Evolutionary conservation across 2,329 filamentous ascomycete genomes (phyloP).

Genomic region (Diaporthe citrichinensis): DNA sequence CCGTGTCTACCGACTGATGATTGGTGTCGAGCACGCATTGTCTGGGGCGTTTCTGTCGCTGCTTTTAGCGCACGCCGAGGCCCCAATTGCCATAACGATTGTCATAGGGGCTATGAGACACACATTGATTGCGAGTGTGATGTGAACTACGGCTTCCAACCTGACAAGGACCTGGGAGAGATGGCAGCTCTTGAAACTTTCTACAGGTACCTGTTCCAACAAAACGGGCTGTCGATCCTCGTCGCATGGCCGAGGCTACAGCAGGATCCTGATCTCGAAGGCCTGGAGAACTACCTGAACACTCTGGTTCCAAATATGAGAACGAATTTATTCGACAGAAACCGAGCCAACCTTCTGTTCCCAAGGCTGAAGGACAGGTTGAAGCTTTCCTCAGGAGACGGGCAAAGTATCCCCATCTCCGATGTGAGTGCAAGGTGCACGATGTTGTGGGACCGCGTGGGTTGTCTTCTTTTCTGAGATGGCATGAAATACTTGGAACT

Average conservation of each 20-base stretch:
- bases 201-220: not conserved
- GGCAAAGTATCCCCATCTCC: not conserved
- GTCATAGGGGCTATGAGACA: not conserved
- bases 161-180: not conserved
- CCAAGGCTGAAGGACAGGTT: not conserved
- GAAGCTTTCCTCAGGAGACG: not conserved
- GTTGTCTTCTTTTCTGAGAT: not conserved
- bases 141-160: not conserved
- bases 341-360: not conserved
- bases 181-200: not conserved
- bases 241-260: not conserved
- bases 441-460: not conserved
- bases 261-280: not conserved
- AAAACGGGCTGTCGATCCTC: not conserved
- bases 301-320: not conserved
- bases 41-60: not conserved
- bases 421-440: not conserved
- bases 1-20: not conserved
- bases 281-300: not conserved
- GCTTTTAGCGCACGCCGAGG: not conserved
- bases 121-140: not conserved
- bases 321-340: not conserved
- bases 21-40: not conserved
- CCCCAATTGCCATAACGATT: not conserved
- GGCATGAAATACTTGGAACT: not conserved